These are phyloP conservation scores for Bassia scoparia DNA, from an alignment of 148 eudicot genomes.

Conservation along the genomic window DNA sequence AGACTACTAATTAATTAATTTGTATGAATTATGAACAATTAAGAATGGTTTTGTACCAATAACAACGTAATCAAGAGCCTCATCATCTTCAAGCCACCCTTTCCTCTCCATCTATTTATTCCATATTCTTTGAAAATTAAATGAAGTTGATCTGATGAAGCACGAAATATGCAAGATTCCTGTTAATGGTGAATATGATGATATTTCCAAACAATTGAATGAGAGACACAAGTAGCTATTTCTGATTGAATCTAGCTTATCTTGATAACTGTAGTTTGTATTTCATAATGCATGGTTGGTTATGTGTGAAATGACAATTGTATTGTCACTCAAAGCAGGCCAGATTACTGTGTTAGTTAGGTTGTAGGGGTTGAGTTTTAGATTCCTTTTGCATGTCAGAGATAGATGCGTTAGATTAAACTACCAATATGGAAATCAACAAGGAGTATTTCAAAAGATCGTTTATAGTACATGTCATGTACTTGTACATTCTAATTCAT, in stretches of 20 bases:
- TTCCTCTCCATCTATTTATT: neutral
- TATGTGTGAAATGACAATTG: neutral
- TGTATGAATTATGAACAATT: no score
- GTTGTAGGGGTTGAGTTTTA: no score
- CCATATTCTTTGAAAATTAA: neutral
- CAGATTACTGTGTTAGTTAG: no score
- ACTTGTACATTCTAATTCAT: no score
- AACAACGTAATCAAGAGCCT: no score
- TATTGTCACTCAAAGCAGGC: neutral
- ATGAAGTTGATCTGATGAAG: slow-evolving; percentile 1
- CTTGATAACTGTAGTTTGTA: no score
- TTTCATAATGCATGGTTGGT: neutral
- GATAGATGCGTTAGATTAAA: neutral
- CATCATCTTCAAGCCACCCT: no score
- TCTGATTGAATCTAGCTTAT: no score
- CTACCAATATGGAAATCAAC: no score
- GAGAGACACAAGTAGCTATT: neutral
- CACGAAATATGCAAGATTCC: slow-evolving; percentile 10
- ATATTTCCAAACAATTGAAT: slow-evolving; percentile 1
- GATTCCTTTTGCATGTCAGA: slow-evolving; percentile 10
- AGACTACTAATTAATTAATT: no score
- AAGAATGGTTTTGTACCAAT: no score
- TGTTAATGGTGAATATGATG: no score
- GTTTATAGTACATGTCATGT: neutral
- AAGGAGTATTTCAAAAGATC: neutral